phyloP scores from a whole-genome alignment of 306 rosid genomes.

The Cicer yamashitae region DNA sequence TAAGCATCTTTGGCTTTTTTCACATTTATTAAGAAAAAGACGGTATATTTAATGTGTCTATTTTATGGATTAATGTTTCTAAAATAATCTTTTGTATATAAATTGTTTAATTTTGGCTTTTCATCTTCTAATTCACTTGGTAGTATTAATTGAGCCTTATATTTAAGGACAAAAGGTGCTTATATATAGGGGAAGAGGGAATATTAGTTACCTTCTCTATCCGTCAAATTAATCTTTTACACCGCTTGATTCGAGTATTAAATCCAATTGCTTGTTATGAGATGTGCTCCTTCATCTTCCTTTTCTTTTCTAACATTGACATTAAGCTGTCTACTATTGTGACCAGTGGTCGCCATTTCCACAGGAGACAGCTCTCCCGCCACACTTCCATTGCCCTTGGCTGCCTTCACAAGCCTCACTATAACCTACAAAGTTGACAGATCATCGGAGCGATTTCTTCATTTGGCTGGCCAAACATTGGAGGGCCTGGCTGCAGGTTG shows the following conservation, averaged over 20 bases:
- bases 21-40: too few relatives aligned
- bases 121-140: too few relatives aligned
- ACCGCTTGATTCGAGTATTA: slow-evolving; percentile 24
- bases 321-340: slow-evolving; percentile 25
- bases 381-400: slow-evolving; percentile 94
- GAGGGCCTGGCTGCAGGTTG: slow-evolving; percentile 94
- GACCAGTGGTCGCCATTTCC: slow-evolving; percentile 37
- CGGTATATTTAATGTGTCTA: too few relatives aligned
- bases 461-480: slow-evolving; percentile 90
- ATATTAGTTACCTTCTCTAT: slow-evolving; percentile 5
- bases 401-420: slow-evolving; percentile 96
- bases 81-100: too few relatives aligned
- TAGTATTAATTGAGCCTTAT: too few relatives aligned
- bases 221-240: slow-evolving; percentile 22
- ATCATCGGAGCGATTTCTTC: slow-evolving; percentile 81
- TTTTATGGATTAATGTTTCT: too few relatives aligned
- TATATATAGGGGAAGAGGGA: too few relatives aligned
- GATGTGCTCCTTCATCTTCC: slow-evolving; percentile 26
- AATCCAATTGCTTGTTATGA: slow-evolving; percentile 12
- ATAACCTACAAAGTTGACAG: slow-evolving; percentile 91
- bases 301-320: slow-evolving; percentile 35
- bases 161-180: too few relatives aligned
- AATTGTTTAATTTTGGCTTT: too few relatives aligned
- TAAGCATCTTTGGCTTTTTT: too few relatives aligned
- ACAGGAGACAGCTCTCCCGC: slow-evolving; percentile 89